Conservation (phyloP, 2,329 filamentous ascomycete species). For the Colletotrichum sp. region DNA sequence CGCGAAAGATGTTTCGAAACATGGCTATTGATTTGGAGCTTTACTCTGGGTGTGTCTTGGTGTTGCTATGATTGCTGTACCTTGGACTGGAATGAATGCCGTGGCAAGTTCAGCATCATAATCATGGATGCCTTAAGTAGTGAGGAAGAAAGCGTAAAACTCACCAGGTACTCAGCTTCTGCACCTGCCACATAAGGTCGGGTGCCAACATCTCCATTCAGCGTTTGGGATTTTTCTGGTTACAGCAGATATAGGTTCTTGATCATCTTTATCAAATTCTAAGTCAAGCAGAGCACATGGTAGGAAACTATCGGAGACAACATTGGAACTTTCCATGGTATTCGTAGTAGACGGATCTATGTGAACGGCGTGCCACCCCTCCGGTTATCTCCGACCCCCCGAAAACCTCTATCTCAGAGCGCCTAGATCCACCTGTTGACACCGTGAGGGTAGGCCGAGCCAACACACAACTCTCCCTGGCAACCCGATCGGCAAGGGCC, state of each 20-base stretch:
- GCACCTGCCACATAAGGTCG: rapidly evolving
- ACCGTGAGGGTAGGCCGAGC: not conserved
- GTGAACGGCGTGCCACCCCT: rapidly evolving
- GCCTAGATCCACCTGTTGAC: not conserved
- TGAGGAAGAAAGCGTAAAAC: not conserved
- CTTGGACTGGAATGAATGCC: too few relatives aligned
- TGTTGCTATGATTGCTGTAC: rapidly evolving
- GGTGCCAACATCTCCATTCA: not conserved
- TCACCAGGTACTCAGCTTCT: not conserved
- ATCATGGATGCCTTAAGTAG: rapidly evolving
- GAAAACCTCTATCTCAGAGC: rapidly evolving
- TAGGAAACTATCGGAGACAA: not conserved
- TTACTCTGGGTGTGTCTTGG: rapidly evolving
- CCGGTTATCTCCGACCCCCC: rapidly evolving
- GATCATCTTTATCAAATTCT: rapidly evolving
- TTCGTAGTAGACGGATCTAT: rapidly evolving
- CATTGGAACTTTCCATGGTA: rapidly evolving
- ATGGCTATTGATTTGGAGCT: rapidly evolving
- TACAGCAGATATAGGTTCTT: not conserved
- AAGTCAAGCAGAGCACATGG: not conserved
- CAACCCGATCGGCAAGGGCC: not conserved
- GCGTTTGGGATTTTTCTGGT: too few relatives aligned
- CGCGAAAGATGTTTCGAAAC: not conserved
- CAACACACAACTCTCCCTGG: not conserved
- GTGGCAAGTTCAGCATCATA: not conserved